These are phyloP conservation scores for Syncephalastrum racemosum DNA, from an alignment of 371 early-diverging fungal genomes.

Conservation along the genomic window DNA sequence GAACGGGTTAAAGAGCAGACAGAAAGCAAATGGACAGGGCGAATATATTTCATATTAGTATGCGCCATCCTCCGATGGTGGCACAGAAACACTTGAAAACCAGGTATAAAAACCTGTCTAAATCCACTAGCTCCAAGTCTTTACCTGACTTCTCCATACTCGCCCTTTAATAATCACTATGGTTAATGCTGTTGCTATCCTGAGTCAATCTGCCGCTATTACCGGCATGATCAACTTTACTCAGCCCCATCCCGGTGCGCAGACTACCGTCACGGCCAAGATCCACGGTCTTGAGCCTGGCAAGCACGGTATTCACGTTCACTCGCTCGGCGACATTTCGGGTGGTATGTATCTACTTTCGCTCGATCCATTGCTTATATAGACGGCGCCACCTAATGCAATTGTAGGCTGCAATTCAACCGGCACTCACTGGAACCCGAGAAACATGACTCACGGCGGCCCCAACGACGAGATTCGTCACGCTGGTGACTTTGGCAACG, in stretches of 20 bases:
- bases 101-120: too few species aligned
- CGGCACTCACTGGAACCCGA: conserved; percentile 84
- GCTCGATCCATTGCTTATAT: background rate
- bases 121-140: too few species aligned
- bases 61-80: too few species aligned
- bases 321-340: conserved; percentile 76
- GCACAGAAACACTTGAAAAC: too few species aligned
- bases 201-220: conserved; percentile 49
- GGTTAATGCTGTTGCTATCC: conserved; percentile 71
- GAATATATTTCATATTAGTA: too few species aligned
- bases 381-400: too few species aligned
- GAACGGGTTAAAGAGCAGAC: too few species aligned
- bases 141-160: too few species aligned
- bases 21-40: too few species aligned
- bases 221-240: conserved; percentile 71
- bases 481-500: conserved; percentile 89
- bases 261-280: conserved; percentile 56
- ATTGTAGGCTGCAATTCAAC: conserved; percentile 65
- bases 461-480: conserved; percentile 68
- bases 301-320: conserved; percentile 88
- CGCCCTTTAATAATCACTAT: conserved; percentile 10
- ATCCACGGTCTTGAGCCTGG: conserved; percentile 71
- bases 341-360: conserved; percentile 38
- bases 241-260: conserved; percentile 58
- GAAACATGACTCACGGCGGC: conserved; percentile 75